Evolutionary conservation across 345 rosid species (phyloP).

Genomic region (Rhodamnia rubescens): DNA sequence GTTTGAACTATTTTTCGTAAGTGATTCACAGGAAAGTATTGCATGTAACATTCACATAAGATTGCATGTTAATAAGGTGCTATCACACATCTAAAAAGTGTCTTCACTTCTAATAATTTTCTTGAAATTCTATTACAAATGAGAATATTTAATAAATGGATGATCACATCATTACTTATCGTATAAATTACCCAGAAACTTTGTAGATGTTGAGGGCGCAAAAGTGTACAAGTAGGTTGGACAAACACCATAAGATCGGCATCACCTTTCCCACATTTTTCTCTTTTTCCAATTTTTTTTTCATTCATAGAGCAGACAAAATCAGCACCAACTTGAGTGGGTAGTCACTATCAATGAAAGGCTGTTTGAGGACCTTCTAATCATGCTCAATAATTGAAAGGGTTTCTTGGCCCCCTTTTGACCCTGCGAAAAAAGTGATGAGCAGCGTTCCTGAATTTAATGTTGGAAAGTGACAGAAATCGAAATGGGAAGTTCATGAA

Average conservation of each 20-base stretch:
- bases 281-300: not conserved
- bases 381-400: not conserved
- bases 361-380: not conserved
- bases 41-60: not conserved
- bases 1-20: not conserved
- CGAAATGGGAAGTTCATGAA: not conserved
- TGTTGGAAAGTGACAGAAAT: not conserved
- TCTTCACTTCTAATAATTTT: not conserved
- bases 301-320: not conserved
- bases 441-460: not conserved
- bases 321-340: not conserved
- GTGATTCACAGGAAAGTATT: too few relatives aligned
- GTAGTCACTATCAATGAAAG: not conserved
- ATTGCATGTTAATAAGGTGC: not conserved
- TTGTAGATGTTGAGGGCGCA: not conserved
- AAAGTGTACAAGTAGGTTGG: not conserved
- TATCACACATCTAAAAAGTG: not conserved
- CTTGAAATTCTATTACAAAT: not conserved
- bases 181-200: not conserved
- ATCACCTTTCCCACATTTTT: not conserved
- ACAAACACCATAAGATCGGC: not conserved
- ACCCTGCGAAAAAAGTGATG: not conserved
- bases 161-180: not conserved
- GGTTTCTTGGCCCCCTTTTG: not conserved
- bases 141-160: not conserved